Percentiles rank a stretch among this genome's conserved stretches.
Conservation (phyloP, 139 green algal species). For the Yamagishiella unicocca region DNA sequence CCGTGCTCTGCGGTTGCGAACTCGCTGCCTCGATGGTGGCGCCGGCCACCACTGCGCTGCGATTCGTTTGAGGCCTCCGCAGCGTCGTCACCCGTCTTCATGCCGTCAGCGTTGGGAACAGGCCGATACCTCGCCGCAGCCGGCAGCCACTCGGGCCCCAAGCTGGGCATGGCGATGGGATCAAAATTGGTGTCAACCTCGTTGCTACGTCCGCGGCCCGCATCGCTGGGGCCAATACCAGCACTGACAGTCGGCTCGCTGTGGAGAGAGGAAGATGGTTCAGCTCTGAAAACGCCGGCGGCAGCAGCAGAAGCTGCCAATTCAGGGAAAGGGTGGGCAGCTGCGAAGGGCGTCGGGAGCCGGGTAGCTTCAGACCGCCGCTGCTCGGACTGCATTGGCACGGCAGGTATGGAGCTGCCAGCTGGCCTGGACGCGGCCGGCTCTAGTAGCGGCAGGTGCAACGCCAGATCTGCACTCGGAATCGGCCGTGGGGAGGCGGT, state of each 20-base stretch:
- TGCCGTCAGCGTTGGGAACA: no score
- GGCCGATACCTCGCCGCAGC: no score
- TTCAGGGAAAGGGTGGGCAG: background rate
- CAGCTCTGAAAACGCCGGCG: background rate
- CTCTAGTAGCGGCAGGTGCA: background rate
- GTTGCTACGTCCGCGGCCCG: no score
- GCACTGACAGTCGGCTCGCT: constrained; percentile 20
- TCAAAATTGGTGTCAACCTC: no score
- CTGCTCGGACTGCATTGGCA: background rate
- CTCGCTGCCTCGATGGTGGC: background rate
- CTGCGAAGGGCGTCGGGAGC: constrained; percentile 4
- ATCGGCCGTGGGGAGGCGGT: no score
- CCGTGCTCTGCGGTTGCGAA: no score
- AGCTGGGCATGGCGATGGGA: no score
- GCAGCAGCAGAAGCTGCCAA: background rate
- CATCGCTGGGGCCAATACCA: background rate
- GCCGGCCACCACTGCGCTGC: background rate
- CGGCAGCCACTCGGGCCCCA: no score
- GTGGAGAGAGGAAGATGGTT: background rate
- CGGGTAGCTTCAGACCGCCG: background rate
- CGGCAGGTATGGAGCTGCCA: background rate
- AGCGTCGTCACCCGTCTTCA: no score
- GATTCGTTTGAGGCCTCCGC: no score
- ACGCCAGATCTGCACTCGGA: no score
- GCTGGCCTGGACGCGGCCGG: background rate